These are phyloP conservation scores for Geranomyces michiganensis DNA, from an alignment of 192 early-diverging fungal species.

Conservation along the genomic window DNA sequence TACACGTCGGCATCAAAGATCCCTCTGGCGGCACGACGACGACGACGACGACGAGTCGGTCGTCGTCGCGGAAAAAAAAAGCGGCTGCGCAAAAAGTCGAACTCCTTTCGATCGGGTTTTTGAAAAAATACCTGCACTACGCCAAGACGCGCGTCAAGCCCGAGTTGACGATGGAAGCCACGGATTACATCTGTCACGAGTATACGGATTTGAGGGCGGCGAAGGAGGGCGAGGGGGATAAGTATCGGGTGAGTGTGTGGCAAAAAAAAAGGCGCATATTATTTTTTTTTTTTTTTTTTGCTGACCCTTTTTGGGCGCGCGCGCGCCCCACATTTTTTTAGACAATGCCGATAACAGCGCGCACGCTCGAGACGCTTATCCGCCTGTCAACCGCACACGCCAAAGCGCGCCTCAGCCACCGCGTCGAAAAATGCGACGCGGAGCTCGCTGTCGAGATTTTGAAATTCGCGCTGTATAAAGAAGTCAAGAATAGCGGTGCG, in stretches of 20 bases:
- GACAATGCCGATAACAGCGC: slow-evolving; percentile 96
- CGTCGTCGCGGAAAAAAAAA: slow-evolving; percentile 37
- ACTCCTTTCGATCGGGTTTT: slow-evolving; percentile 80
- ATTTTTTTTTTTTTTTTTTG: too few species aligned
- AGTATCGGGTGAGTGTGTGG: slow-evolving; percentile 71
- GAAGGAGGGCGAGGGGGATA: slow-evolving; percentile 68
- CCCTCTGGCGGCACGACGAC: not conserved
- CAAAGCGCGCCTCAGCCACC: slow-evolving; percentile 81
- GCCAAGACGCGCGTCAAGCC: slow-evolving; percentile 87
- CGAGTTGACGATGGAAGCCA: slow-evolving; percentile 77
- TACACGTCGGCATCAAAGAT: slow-evolving; percentile 75
- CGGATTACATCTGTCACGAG: slow-evolving; percentile 76
- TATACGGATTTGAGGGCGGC: slow-evolving; percentile 86
- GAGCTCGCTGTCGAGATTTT: slow-evolving; percentile 79
- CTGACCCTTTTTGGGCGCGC: too few species aligned
- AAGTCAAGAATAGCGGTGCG: slow-evolving; percentile 62
- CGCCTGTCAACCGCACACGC: slow-evolving; percentile 96
- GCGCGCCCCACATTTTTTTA: too few species aligned
- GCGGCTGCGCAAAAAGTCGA: slow-evolving; percentile 38
- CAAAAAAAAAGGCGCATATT: too few species aligned
- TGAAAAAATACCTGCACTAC: slow-evolving; percentile 96
- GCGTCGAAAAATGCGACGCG: slow-evolving; percentile 85
- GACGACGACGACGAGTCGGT: too few species aligned
- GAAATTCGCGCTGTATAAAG: slow-evolving; percentile 90
- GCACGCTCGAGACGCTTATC: slow-evolving; percentile 97